Conservation (phyloP, 2,329 filamentous ascomycete genomes). For the Zymoseptoria pseudotritici region DNA sequence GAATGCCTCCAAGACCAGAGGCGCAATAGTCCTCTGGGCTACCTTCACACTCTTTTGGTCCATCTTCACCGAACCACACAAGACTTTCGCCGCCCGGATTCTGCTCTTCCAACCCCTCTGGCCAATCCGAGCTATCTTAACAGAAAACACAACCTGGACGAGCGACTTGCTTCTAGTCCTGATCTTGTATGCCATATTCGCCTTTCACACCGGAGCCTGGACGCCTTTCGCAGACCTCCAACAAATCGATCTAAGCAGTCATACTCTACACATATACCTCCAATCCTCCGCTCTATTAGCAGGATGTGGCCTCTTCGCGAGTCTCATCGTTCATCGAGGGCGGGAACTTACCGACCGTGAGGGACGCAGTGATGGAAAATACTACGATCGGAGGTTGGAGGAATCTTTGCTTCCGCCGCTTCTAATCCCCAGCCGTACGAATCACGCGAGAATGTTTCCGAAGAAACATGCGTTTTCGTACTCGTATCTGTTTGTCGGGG, state of each 20-base stretch:
- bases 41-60: constrained; percentile 19
- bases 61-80: constrained; percentile 25
- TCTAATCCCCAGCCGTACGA: constrained; percentile 59
- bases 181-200: constrained; percentile 18
- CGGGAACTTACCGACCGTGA: constrained; percentile 12
- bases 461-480: constrained; percentile 62
- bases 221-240: constrained; percentile 3
- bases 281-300: constrained; percentile 23
- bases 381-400: constrained; percentile 21
- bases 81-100: constrained; percentile 24
- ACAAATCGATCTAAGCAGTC: constrained; percentile 11
- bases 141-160: constrained; percentile 18
- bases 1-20: background rate
- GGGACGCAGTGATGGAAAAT: background rate
- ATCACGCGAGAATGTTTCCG: constrained; percentile 60
- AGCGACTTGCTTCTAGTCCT: constrained; percentile 24
- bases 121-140: constrained; percentile 17
- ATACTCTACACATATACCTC: constrained; percentile 18
- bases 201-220: constrained; percentile 21
- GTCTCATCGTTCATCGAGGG: constrained; percentile 24
- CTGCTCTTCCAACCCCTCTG: constrained; percentile 27
- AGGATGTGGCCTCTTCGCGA: constrained; percentile 23
- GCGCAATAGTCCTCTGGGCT: background rate
- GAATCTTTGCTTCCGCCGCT: constrained; percentile 38
- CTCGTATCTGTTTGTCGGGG: constrained; percentile 61